Percentiles rank a stretch among this genome's conserved stretches.
phyloP scores from a whole-genome alignment of 305 asterid species.

The Fraxinus paxiana region DNA sequence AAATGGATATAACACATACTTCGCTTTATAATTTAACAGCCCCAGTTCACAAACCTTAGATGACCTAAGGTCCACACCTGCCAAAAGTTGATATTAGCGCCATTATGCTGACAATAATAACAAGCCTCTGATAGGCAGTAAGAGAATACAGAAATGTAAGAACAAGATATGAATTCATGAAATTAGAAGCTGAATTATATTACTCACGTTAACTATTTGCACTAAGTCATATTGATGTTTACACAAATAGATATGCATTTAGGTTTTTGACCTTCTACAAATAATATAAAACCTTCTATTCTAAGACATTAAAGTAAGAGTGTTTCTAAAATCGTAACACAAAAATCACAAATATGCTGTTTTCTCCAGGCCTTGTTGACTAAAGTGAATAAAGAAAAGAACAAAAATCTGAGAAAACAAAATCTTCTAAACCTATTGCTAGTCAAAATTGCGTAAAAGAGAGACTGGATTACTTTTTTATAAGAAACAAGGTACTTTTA shows the following conservation, averaged over 20 bases:
- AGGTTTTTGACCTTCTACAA: neutral
- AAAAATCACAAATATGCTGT: neutral
- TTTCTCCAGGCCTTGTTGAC: neutral
- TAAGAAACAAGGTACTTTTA: neutral
- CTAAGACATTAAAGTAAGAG: neutral
- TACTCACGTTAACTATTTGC: neutral
- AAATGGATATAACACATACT: slow-evolving; percentile 66
- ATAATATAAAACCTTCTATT: neutral
- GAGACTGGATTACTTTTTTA: neutral
- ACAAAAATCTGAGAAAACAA: neutral
- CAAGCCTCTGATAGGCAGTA: neutral
- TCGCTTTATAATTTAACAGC: slow-evolving; percentile 72
- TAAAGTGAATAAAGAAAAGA: neutral
- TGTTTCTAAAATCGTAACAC: neutral
- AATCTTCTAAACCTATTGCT: neutral
- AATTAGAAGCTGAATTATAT: neutral
- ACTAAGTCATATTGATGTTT: neutral
- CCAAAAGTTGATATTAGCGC: slow-evolving; percentile 20
- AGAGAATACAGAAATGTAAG: neutral
- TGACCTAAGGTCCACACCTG: slow-evolving; percentile 93
- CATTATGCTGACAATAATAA: neutral
- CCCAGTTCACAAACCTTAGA: slow-evolving; percentile 96
- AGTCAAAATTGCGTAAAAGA: neutral
- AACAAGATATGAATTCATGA: neutral
- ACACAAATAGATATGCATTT: neutral